phyloP scores from a whole-genome alignment of 2,329 filamentous ascomycete species.

The Fusarium cyanostomum region DNA sequence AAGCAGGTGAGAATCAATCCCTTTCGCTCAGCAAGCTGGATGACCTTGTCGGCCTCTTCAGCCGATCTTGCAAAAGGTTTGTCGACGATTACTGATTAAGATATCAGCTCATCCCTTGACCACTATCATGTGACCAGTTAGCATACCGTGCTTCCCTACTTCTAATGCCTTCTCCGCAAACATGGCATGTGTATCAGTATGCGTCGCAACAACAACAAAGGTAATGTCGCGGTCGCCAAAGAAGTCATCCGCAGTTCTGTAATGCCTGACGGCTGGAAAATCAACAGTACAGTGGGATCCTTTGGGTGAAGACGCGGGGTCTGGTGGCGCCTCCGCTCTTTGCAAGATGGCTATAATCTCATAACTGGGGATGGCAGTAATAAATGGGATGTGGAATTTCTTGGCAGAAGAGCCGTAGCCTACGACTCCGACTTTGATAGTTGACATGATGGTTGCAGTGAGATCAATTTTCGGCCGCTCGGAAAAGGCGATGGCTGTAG shows the following conservation, averaged over 20 bases:
- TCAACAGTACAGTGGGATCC: conserved; percentile 60
- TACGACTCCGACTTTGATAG: conserved; percentile 59
- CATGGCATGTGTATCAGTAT: conserved; percentile 27
- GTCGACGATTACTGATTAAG: conserved; percentile 31
- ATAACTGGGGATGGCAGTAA: conserved; percentile 56
- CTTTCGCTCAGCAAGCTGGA: conserved; percentile 27
- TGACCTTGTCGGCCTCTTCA: conserved; percentile 32
- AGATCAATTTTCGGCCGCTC: too few relatives aligned
- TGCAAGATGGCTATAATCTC: conserved; percentile 59
- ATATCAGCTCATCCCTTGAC: not conserved
- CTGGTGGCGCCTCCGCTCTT: conserved; percentile 51
- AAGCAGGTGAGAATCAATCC: conserved; percentile 35
- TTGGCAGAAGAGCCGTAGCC: conserved; percentile 61
- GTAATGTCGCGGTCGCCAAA: conserved; percentile 67
- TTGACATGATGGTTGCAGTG: conserved; percentile 32
- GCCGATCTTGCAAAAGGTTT: conserved; percentile 34
- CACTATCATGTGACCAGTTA: rapidly evolving
- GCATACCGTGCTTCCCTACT: conserved; percentile 33
- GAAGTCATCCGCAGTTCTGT: conserved; percentile 66
- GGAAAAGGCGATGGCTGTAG: too few relatives aligned
- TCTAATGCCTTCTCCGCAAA: conserved; percentile 32
- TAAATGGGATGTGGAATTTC: conserved; percentile 61
- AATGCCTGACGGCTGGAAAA: conserved; percentile 61
- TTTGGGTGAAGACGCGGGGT: conserved; percentile 31
- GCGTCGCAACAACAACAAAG: conserved; percentile 63